Conservation (phyloP, 805 yeast genomes). For the Pichia insulana region DNA sequence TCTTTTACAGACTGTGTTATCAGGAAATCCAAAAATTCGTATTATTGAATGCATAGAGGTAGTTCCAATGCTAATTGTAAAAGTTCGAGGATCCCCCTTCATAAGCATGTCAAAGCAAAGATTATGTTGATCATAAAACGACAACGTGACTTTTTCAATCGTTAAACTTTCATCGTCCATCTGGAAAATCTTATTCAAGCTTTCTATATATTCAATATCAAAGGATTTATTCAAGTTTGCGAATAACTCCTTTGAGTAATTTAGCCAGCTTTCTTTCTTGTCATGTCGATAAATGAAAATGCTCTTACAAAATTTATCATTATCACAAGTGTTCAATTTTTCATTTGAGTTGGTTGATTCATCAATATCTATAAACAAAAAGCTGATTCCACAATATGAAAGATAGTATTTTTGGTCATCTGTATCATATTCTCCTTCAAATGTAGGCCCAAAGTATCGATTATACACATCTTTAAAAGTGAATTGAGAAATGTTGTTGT, state of each 20-base stretch:
- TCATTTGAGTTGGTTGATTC: slow-evolving; percentile 16
- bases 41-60: slow-evolving; percentile 44
- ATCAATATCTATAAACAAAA: slow-evolving; percentile 31
- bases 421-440: slow-evolving; percentile 37
- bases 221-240: not conserved
- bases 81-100: not conserved
- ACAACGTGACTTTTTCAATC: no score
- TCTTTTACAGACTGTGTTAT: slow-evolving; percentile 33
- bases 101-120: no score
- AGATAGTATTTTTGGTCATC: slow-evolving; percentile 30
- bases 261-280: slow-evolving; percentile 13
- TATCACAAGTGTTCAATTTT: slow-evolving; percentile 18
- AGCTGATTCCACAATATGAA: slow-evolving; percentile 50
- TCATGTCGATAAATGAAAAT: slow-evolving; percentile 34
- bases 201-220: not conserved
- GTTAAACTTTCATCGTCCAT: not conserved
- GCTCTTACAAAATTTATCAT: slow-evolving; percentile 31
- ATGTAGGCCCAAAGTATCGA: slow-evolving; percentile 54
- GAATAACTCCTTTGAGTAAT: not conserved
- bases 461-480: slow-evolving; percentile 41
- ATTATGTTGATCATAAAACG: no score
- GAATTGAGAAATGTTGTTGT: slow-evolving; percentile 17
- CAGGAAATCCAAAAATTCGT: slow-evolving; percentile 46
- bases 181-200: not conserved
- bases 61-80: slow-evolving; percentile 28